A percentile compares a stretch with the other conserved stretches of the same genome.
phyloP scores from a whole-genome alignment of 805 yeast genomes.

The Nakazawaea wickerhamii region DNA sequence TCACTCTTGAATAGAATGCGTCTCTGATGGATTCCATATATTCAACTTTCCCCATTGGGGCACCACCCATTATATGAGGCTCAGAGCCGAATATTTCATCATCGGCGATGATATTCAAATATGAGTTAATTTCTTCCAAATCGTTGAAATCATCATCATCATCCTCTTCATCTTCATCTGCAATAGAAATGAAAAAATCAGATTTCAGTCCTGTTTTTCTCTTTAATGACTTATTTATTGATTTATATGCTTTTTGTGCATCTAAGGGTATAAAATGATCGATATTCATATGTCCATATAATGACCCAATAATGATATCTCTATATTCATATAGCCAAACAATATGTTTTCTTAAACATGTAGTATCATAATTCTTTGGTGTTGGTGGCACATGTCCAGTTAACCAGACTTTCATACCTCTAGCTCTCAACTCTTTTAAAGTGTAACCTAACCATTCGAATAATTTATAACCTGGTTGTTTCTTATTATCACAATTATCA shows the following conservation, averaged over 20 bases:
- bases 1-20: conserved; percentile 42
- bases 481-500: conserved; percentile 67
- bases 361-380: conserved; percentile 66
- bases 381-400: conserved; percentile 88
- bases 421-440: conserved; percentile 62
- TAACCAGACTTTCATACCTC: conserved; percentile 82
- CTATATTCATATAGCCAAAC: conserved; percentile 82
- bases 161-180: conserved; percentile 20
- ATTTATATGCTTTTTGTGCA: conserved; percentile 59
- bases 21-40: conserved; percentile 59
- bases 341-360: conserved; percentile 69
- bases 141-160: conserved; percentile 21
- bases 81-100: conserved; percentile 30
- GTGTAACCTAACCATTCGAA: conserved; percentile 75
- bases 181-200: conserved; percentile 14
- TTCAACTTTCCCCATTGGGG: conserved; percentile 58
- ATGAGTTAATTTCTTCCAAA: conserved; percentile 18
- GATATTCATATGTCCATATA: conserved; percentile 86
- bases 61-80: conserved; percentile 48
- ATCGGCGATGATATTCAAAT: conserved; percentile 9
- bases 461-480: conserved; percentile 75
- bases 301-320: conserved; percentile 77
- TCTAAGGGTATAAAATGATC: conserved; percentile 82
- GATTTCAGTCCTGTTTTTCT: conserved; percentile 16
- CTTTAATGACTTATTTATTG: conserved; percentile 26